A percentile compares a stretch with the other conserved stretches of the same genome.
phyloP scores from a whole-genome alignment of 345 rosid genomes.

The Mallotus nudiflorus region DNA sequence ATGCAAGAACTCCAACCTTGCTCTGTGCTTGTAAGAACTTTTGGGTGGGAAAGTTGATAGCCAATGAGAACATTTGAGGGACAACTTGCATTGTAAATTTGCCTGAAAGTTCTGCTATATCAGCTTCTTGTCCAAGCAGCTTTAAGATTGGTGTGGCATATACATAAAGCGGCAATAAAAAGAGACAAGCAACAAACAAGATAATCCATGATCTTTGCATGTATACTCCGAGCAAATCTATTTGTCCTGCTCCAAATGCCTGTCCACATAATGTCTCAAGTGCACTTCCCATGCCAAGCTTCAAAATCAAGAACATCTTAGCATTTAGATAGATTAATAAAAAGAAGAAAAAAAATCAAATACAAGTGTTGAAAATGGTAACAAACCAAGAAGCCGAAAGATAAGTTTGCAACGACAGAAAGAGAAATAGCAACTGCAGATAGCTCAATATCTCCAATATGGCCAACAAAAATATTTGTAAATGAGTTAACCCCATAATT shows the following conservation, averaged over 20 bases:
- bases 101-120: slow-evolving; percentile 78
- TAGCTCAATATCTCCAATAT: slow-evolving; percentile 83
- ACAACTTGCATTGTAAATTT: slow-evolving; percentile 62
- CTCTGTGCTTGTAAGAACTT: slow-evolving; percentile 91
- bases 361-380: not conserved
- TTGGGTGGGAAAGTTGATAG: slow-evolving; percentile 80
- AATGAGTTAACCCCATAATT: slow-evolving; percentile 85
- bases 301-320: not conserved
- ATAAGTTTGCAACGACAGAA: slow-evolving; percentile 87
- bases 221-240: slow-evolving; percentile 75
- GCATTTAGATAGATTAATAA: not conserved
- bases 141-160: slow-evolving; percentile 72
- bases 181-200: slow-evolving; percentile 59
- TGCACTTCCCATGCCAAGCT: slow-evolving; percentile 99
- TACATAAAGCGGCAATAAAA: slow-evolving; percentile 66
- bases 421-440: slow-evolving; percentile 84
- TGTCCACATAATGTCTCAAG: slow-evolving; percentile 92
- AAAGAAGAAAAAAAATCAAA: not conserved
- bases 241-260: slow-evolving; percentile 92
- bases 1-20: slow-evolving; percentile 73
- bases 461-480: slow-evolving; percentile 91
- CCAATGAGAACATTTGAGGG: slow-evolving; percentile 91
- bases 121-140: slow-evolving; percentile 64
- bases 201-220: slow-evolving; percentile 92
- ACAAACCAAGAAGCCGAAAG: slow-evolving; percentile 86